Conservation (phyloP, 257 asterid genomes). For the Scutellaria minor region DNA sequence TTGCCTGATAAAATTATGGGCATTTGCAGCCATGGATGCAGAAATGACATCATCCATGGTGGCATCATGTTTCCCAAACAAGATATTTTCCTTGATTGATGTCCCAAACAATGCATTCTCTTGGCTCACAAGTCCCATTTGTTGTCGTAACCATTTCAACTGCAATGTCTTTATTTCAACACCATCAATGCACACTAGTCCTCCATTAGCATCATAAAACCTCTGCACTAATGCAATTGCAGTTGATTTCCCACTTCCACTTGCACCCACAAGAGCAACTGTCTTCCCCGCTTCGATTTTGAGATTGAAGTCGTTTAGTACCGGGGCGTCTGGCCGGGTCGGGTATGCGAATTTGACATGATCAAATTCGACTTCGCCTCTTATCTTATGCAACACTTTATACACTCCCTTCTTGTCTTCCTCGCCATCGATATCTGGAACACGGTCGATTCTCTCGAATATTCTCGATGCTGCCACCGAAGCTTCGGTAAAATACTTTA, state of each 20-base stretch:
- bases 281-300: conserved; percentile 76
- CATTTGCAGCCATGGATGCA: conserved; percentile 88
- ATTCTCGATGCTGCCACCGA: conserved; percentile 78
- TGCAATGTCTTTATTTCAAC: conserved; percentile 60
- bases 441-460: conserved; percentile 65
- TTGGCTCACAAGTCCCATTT: conserved; percentile 91
- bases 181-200: conserved; percentile 66
- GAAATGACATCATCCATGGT: conserved; percentile 74
- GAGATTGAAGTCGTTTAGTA: conserved; percentile 70
- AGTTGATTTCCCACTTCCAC: conserved; percentile 94
- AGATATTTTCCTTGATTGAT: conserved; percentile 66
- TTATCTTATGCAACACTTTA: conserved; percentile 41
- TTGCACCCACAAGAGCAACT: conserved; percentile 85
- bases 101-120: conserved; percentile 90
- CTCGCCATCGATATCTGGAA: conserved; percentile 66
- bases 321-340: conserved; percentile 62
- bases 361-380: conserved; percentile 70
- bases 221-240: conserved; percentile 72
- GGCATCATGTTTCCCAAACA: conserved; percentile 76
- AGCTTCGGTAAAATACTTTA: conserved; percentile 82
- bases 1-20: conserved; percentile 75
- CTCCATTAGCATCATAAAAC: conserved; percentile 67
- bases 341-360: conserved; percentile 66
- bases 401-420: conserved; percentile 47
- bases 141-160: conserved; percentile 77